Evolutionary conservation across 2,329 filamentous ascomycete species (phyloP).

Genomic region (Clonostachys rhizophaga): DNA sequence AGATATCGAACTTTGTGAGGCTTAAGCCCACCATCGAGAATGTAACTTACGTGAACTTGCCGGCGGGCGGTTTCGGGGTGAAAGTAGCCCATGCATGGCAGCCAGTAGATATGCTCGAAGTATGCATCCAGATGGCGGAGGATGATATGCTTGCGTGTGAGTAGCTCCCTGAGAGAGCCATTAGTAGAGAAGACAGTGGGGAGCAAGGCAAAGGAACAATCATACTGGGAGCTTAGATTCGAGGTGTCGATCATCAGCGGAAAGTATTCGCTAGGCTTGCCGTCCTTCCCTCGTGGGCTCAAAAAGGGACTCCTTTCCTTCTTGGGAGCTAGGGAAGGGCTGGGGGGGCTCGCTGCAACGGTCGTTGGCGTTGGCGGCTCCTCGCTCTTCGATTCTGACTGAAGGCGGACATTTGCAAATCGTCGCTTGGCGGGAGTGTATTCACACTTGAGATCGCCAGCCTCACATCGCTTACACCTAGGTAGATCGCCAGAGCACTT

Average conservation of each 20-base stretch:
- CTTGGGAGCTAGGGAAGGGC: neutral
- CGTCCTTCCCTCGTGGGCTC: slow-evolving; percentile 4
- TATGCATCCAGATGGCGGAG: slow-evolving; percentile 29
- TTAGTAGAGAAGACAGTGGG: neutral
- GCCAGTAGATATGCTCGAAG: slow-evolving; percentile 28
- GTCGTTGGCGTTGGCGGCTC: neutral
- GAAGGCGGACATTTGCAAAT: slow-evolving; percentile 23
- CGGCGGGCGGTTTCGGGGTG: slow-evolving; percentile 25
- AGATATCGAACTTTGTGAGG: neutral
- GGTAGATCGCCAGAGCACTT: slow-evolving; percentile 36
- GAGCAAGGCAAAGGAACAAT: neutral
- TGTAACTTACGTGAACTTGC: slow-evolving; percentile 22
- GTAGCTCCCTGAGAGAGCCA: slow-evolving; percentile 16
- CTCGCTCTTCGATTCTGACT: neutral
- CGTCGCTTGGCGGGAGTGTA: slow-evolving; percentile 31
- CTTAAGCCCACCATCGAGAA: too few relatives aligned
- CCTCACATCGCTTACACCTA: slow-evolving; percentile 29
- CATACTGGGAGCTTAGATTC: slow-evolving; percentile 20
- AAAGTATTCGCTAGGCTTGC: slow-evolving; percentile 1
- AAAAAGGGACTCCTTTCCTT: slow-evolving; percentile 7
- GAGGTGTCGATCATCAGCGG: slow-evolving; percentile 13
- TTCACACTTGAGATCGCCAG: slow-evolving; percentile 26
- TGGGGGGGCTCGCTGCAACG: neutral
- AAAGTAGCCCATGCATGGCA: slow-evolving; percentile 31
- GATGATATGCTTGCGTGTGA: slow-evolving; percentile 26